Percentiles rank a stretch among this genome's conserved stretches.
phyloP scores from a whole-genome alignment of 331 rosid genomes.

The Quercus tomentella region DNA sequence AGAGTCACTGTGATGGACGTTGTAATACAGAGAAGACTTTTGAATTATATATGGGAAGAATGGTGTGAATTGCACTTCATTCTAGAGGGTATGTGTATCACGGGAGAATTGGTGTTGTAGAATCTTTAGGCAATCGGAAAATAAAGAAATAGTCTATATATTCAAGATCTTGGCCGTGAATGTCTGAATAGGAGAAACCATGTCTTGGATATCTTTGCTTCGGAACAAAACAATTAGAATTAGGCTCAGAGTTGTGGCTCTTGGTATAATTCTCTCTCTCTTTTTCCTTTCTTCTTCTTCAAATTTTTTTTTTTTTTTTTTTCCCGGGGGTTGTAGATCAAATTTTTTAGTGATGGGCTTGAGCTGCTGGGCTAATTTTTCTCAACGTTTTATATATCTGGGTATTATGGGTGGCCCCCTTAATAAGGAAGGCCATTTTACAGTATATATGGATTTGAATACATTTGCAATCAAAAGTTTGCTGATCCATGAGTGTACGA shows the following conservation, averaged over 20 bases:
- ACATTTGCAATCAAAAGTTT: neutral
- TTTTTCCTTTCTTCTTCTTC: too few species aligned
- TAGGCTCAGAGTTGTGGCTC: neutral
- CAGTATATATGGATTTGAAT: neutral
- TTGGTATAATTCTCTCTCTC: neutral
- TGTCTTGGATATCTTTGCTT: too few species aligned
- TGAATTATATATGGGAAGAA: neutral
- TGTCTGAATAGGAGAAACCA: too few species aligned
- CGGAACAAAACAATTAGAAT: too few species aligned
- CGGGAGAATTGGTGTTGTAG: neutral
- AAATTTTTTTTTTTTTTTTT: too few species aligned
- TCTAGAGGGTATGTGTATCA: neutral
- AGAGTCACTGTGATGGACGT: conserved; percentile 15
- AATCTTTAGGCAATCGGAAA: neutral
- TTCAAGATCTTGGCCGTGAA: too few species aligned
- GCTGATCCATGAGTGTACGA: neutral
- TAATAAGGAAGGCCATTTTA: neutral
- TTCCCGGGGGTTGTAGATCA: neutral
- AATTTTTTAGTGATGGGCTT: neutral
- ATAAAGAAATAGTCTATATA: too few species aligned
- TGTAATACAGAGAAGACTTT: neutral
- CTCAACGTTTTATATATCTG: neutral
- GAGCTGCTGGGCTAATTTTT: neutral
- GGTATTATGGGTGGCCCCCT: neutral
- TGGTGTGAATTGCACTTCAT: neutral